These are phyloP conservation scores for Neurospora intermedia DNA, from an alignment of 495 filamentous ascomycete genomes.

Conservation along the genomic window DNA sequence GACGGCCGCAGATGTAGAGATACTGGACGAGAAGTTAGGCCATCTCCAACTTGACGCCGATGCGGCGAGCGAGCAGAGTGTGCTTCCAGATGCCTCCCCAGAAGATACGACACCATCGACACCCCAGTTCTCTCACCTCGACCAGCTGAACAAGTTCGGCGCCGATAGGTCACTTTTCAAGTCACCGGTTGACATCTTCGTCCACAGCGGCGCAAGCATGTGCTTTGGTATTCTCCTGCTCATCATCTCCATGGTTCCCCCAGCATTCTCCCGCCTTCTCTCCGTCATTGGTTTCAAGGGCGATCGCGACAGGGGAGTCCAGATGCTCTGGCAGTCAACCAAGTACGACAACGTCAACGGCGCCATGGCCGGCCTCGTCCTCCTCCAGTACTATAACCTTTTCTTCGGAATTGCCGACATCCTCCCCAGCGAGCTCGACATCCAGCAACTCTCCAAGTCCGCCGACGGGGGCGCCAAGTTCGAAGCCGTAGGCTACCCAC, in stretches of 20 bases:
- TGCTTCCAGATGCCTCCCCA: not conserved
- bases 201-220: constrained; percentile 78
- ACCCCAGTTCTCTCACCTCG: not conserved
- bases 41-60: constrained; percentile 2
- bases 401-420: constrained; percentile 83
- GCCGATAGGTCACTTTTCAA: constrained; percentile 44
- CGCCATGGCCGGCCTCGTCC: constrained; percentile 69
- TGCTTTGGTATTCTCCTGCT: constrained; percentile 81
- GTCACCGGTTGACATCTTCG: constrained; percentile 69
- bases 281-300: constrained; percentile 87
- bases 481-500: constrained; percentile 57
- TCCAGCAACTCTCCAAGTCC: constrained; percentile 30
- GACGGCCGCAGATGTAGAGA: not conserved
- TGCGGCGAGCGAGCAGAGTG: not conserved
- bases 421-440: constrained; percentile 49
- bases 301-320: constrained; percentile 71
- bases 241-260: constrained; percentile 82
- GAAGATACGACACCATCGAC: not conserved
- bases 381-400: constrained; percentile 81
- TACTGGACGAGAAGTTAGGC: constrained; percentile 14
- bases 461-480: constrained; percentile 16
- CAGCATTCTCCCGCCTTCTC: constrained; percentile 72
- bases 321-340: constrained; percentile 86
- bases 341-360: constrained; percentile 85
- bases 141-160: constrained; percentile 14